Evolutionary conservation across 2,329 filamentous ascomycete species (phyloP).

Genomic region (Teratosphaeria nubilosa): DNA sequence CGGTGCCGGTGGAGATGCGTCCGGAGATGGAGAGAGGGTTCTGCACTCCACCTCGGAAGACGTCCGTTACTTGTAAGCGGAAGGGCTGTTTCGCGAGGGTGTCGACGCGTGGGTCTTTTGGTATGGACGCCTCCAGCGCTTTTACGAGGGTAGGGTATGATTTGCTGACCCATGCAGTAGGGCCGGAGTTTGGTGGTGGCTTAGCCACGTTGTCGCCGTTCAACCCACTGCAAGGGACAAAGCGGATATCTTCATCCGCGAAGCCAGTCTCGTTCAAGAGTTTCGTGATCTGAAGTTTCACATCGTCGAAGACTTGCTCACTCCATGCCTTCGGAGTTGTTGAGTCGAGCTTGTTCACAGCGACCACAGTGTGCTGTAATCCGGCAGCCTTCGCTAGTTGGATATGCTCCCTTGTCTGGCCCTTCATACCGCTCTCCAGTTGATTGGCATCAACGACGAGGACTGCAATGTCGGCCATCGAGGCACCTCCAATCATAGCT

Average conservation of each 20-base stretch:
- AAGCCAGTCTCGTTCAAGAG: constrained; percentile 81
- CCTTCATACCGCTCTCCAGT: constrained; percentile 86
- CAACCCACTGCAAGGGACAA: constrained; percentile 83
- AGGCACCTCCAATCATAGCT: constrained; percentile 97
- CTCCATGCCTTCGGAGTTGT: constrained; percentile 57
- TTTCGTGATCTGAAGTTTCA: constrained; percentile 68
- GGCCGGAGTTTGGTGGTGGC: constrained; percentile 37
- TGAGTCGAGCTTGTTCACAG: constrained; percentile 90
- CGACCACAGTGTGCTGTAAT: constrained; percentile 76
- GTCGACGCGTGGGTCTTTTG: constrained; percentile 37
- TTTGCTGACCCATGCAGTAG: constrained; percentile 62
- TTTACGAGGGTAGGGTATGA: constrained; percentile 58
- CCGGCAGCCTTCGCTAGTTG: constrained; percentile 83
- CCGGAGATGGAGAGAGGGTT: constrained; percentile 80
- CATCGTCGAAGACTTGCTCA: constrained; percentile 71
- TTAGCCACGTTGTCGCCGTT: constrained; percentile 75
- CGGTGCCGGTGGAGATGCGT: constrained; percentile 69
- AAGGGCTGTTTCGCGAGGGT: constrained; percentile 62
- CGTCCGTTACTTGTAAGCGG: constrained; percentile 76
- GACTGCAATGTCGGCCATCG: constrained; percentile 90
- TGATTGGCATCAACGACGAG: constrained; percentile 91
- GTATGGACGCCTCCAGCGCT: constrained; percentile 74
- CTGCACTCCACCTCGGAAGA: constrained; percentile 69
- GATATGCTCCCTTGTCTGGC: constrained; percentile 90
- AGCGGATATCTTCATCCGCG: constrained; percentile 66